Evolutionary conservation across 768 basidiomycete genomes (phyloP), one percentile per base, ranked within the genome.

Genomic region (Antrodiella citrinella): DNA sequence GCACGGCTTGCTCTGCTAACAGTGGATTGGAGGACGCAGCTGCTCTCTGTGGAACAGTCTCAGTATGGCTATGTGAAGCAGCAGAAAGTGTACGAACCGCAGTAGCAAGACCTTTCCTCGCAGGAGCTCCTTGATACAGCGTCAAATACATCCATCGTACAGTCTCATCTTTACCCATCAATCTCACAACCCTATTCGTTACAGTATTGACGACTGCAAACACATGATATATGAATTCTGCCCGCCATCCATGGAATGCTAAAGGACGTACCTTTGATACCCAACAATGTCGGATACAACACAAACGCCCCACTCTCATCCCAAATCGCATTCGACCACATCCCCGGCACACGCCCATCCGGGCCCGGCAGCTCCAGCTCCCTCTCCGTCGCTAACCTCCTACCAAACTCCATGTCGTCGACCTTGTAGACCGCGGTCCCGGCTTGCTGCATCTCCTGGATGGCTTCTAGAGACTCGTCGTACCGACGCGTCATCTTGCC

Each of bases 401-500:
- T 75, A n/a, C 95, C 93, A 61, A 99, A 97, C 65, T 99, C 96
- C 96, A 99, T 99, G 67, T 97, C 93, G 48, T 99, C 96, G 15
- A 98, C 82, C 59, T 81, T 86, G 67, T 86, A 90, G 18, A 91
- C 78, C 0, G 90, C 86, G 3, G 96, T 96, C 1, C 93, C 95
- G 1, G 93, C 94, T 65, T 98, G 96, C 65, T 99, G 96, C 93
- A 99, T 97, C 66, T 97, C 94, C 63, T 95, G 91, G 35, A 94
- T 88, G 0, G 96, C 94, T 23, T 78, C 70, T 4, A 98, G 75
- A 0, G 89, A 91, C 67, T 99, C 96, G 54, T 99, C 96, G 64
- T 97, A 99, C 63, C 90, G 91, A 18, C 95, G 83, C 13, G 81
- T 83, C 56, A 97, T 71, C 62, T 94, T 96, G 4, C 91, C 96